phyloP scores from a whole-genome alignment of 257 asterid species.

The Plantago elongata region DNA sequence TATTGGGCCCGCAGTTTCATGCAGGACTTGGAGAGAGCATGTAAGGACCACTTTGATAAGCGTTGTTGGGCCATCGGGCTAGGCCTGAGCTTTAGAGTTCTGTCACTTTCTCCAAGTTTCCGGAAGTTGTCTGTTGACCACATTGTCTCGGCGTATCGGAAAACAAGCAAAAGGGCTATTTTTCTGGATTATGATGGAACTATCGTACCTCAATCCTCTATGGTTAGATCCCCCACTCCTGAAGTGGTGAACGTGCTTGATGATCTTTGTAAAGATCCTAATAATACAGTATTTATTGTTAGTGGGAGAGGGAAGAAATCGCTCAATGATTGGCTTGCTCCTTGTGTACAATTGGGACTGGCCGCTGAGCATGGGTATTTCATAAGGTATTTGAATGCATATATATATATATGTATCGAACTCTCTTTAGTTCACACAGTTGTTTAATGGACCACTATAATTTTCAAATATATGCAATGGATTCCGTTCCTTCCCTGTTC shows the following conservation, averaged over 20 bases:
- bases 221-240: slow-evolving; percentile 54
- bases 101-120: slow-evolving; percentile 83
- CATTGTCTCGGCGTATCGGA: slow-evolving; percentile 61
- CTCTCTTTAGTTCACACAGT: not conserved
- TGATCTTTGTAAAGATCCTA: slow-evolving; percentile 65
- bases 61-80: slow-evolving; percentile 90
- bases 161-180: slow-evolving; percentile 67
- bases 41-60: slow-evolving; percentile 70
- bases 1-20: slow-evolving; percentile 91
- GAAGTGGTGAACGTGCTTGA: slow-evolving; percentile 58
- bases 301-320: slow-evolving; percentile 75
- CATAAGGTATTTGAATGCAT: slow-evolving; percentile 40
- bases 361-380: slow-evolving; percentile 94
- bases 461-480: no score
- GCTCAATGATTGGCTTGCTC: slow-evolving; percentile 74
- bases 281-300: slow-evolving; percentile 73
- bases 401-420: not conserved
- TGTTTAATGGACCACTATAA: not conserved
- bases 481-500: no score
- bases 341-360: slow-evolving; percentile 65
- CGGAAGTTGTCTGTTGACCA: slow-evolving; percentile 63
- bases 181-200: slow-evolving; percentile 96
- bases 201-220: slow-evolving; percentile 64
- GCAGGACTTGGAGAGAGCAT: slow-evolving; percentile 84
- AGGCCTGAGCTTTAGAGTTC: slow-evolving; percentile 78